Evolutionary conservation across 1,284 basidiomycete genomes (phyloP), one percentile per base, ranked within the genome.

Genomic region (Cutaneotrichosporon spelunceum): DNA sequence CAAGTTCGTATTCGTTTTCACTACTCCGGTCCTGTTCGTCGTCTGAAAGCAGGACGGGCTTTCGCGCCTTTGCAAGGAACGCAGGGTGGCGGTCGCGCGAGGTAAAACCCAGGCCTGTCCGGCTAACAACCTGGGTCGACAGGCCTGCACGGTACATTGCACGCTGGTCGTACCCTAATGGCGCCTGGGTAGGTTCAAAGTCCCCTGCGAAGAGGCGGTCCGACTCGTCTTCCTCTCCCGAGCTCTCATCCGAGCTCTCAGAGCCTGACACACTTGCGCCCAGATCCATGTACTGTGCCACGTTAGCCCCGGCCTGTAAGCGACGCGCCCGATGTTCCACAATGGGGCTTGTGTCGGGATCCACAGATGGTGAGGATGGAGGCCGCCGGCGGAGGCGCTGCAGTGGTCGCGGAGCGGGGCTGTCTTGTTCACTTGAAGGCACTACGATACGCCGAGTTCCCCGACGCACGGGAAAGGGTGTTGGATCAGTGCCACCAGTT

Each of bases 121-220:
- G 59, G 4, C 61, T 59, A 2, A 66, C 65, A 0, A 60, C 72
- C 59, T 78, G 78, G 3, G 78, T 78, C 9, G 70, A 67, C 19
- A 79, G 56, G 1, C 78, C 78, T 9, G 75, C 74, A 1, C 70
- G 55, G 59, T 80, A 80, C 6, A 73, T 68, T 1, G 74, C 74
- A 10, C 64, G 71, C 61, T 80, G 78, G 60, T 79, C 73, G 64
- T 79, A 82, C 1, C 81, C 81, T 11, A 62, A 65, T 1, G 78
- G 79, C 1, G 78, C 80, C 66, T 83, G 81, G 2, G 81, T 82
- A 2, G 81, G 75, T 42, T 67, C 59, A 52, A 79, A 82, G 9
- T 78, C 75, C 1, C 79, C 79, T 8, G 76, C 80, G 65, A 82
- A 79, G 10, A 54, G 52, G 2, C 72, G 69, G 59, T 79, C 81